Percentiles rank a stretch among this genome's conserved stretches.
Evolutionary conservation across 768 basidiomycete species (phyloP).

Genomic region (Hericium erinaceus): DNA sequence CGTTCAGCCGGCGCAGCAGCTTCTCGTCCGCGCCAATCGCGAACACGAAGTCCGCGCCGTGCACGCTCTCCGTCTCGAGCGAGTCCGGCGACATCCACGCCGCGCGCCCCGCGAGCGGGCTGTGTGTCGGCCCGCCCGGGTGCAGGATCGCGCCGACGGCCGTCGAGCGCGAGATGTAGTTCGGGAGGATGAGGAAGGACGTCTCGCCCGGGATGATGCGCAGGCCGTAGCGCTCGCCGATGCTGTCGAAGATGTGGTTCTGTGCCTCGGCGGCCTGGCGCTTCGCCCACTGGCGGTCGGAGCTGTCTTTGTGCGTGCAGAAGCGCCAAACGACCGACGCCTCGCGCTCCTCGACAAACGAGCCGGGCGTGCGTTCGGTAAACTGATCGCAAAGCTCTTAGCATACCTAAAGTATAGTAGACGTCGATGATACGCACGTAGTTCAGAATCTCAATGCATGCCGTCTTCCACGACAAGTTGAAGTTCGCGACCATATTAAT

Average conservation of each 20-base stretch:
- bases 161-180: constrained; percentile 75
- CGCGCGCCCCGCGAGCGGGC: constrained; percentile 27
- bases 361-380: constrained; percentile 79
- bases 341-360: constrained; percentile 76
- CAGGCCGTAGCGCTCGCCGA: constrained; percentile 75
- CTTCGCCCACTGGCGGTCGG: constrained; percentile 71
- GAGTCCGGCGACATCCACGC: constrained; percentile 33
- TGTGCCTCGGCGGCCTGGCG: constrained; percentile 86
- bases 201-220: constrained; percentile 77
- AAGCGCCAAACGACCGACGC: constrained; percentile 82
- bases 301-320: constrained; percentile 46
- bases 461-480: constrained; percentile 72
- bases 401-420: background rate
- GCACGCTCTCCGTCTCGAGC: constrained; percentile 24
- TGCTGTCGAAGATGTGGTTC: constrained; percentile 84
- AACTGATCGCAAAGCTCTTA: constrained; percentile 39
- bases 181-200: constrained; percentile 75
- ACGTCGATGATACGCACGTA: constrained; percentile 47
- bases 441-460: constrained; percentile 74
- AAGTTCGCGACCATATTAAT: constrained; percentile 72
- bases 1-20: constrained; percentile 64
- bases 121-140: constrained; percentile 42
- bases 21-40: constrained; percentile 73
- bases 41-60: constrained; percentile 48
- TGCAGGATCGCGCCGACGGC: constrained; percentile 75